Evolutionary conservation across 2,329 filamentous ascomycete species (phyloP).

Genomic region (Cyphellophora europaea): DNA sequence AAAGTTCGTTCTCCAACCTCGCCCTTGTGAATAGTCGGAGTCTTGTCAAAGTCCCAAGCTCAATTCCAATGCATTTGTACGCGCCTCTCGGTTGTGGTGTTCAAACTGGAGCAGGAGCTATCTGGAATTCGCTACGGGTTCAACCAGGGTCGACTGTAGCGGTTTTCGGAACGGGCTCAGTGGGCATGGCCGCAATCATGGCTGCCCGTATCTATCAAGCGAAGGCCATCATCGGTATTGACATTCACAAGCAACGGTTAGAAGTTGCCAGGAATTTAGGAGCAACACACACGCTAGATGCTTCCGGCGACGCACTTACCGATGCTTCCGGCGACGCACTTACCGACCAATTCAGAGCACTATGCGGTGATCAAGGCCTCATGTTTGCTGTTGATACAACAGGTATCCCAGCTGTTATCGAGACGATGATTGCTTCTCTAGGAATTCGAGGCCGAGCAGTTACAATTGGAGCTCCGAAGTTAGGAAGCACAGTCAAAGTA

Average conservation of each 20-base stretch:
- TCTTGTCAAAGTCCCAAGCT: conserved; percentile 15
- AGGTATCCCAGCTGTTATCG: conserved; percentile 9
- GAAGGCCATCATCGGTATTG: conserved; percentile 26
- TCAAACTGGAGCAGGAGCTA: conserved; percentile 22
- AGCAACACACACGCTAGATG: conserved; percentile 36
- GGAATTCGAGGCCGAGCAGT: no score
- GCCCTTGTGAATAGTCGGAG: conserved; percentile 21
- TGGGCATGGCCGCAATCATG: conserved; percentile 23
- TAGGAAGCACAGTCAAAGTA: no score
- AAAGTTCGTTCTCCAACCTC: conserved; percentile 24
- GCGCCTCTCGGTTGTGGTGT: conserved; percentile 23
- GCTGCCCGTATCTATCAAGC: conserved; percentile 17
- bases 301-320: conserved; percentile 24
- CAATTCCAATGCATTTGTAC: conserved; percentile 12
- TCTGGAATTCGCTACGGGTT: conserved; percentile 19
- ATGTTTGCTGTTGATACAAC: conserved; percentile 18
- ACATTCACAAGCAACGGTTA: conserved; percentile 29
- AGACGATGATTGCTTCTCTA: conserved; percentile 17
- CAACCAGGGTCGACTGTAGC: conserved; percentile 14
- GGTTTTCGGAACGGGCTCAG: conserved; percentile 21
- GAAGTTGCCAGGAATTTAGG: conserved; percentile 38
- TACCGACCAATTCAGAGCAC: no score
- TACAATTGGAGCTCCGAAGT: no score
- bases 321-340: no score
- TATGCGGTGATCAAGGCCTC: no score